Conservation (phyloP, 2,329 filamentous ascomycete genomes). For the Penicillium decumbens region DNA sequence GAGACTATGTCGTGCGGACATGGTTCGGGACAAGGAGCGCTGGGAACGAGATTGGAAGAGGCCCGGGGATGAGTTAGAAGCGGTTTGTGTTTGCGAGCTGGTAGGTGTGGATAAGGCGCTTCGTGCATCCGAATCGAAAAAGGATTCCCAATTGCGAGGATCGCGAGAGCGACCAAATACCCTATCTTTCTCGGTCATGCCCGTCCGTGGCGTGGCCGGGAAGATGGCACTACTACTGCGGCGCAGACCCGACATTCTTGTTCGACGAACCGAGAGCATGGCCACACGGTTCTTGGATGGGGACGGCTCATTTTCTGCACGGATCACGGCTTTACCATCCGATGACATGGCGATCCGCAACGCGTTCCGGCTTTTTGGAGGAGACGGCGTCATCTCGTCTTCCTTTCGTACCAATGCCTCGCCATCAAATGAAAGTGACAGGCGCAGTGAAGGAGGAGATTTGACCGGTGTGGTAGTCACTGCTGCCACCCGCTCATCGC, state of each 20-base stretch:
- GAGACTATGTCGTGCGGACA: slow-evolving; percentile 53
- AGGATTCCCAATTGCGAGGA: slow-evolving; percentile 85
- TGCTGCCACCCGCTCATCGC: slow-evolving; percentile 12
- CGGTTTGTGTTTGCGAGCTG: slow-evolving; percentile 73
- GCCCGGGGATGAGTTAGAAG: slow-evolving; percentile 62
- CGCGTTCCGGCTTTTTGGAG: slow-evolving; percentile 43
- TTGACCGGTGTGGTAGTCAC: slow-evolving; percentile 22
- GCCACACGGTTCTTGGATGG: slow-evolving; percentile 53
- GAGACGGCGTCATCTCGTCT: slow-evolving; percentile 39
- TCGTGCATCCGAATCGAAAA: slow-evolving; percentile 73
- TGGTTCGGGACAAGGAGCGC: slow-evolving; percentile 45
- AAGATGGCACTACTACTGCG: slow-evolving; percentile 67
- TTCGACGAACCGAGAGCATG: slow-evolving; percentile 45
- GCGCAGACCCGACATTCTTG: slow-evolving; percentile 54
- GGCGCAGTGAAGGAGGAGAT: slow-evolving; percentile 38
- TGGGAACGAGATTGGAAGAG: slow-evolving; percentile 69
- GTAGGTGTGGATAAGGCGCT: slow-evolving; percentile 77
- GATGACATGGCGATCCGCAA: slow-evolving; percentile 77
- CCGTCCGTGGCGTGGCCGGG: slow-evolving; percentile 55
- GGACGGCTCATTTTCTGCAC: slow-evolving; percentile 66
- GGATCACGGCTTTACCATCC: slow-evolving; percentile 85
- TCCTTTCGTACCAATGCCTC: slow-evolving; percentile 38
- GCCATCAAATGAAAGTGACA: slow-evolving; percentile 42
- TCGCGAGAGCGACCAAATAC: slow-evolving; percentile 74
- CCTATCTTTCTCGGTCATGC: slow-evolving; percentile 46